Conservation (phyloP, 108 stramenopile genomes). For the Fragilariopsis cylindrus region DNA sequence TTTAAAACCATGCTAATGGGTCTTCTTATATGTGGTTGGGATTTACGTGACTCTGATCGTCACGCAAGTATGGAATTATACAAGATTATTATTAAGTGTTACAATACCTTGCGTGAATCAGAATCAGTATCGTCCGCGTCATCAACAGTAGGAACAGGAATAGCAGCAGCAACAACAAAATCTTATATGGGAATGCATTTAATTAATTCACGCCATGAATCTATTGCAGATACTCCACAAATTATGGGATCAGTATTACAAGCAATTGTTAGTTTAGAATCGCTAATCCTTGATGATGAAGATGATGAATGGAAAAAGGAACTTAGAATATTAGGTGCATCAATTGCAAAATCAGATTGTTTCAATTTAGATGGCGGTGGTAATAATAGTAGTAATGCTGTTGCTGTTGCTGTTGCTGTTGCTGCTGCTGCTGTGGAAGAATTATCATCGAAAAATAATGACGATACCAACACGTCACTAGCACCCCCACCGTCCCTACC, state of each 20-base stretch:
- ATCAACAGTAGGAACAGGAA: not conserved
- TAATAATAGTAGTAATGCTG: no score
- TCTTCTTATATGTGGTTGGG: conserved; percentile 14
- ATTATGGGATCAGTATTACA: conserved; percentile 32
- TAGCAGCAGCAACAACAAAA: not conserved
- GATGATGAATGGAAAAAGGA: conserved; percentile 8
- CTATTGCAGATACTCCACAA: conserved; percentile 14
- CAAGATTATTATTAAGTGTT: conserved; percentile 24
- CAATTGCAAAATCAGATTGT: conserved; percentile 1
- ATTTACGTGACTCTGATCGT: conserved; percentile 18
- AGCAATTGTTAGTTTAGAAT: conserved; percentile 25
- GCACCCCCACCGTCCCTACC: not conserved
- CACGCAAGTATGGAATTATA: conserved; percentile 25
- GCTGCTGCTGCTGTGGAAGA: no score
- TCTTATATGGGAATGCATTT: conserved; percentile 27
- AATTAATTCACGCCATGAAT: conserved; percentile 1
- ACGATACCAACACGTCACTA: not conserved
- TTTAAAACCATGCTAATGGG: conserved; percentile 16
- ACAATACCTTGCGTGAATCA: conserved; percentile 18
- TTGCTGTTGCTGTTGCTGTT: no score
- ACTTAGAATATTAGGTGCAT: not conserved
- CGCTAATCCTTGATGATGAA: not conserved
- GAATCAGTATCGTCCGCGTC: not conserved
- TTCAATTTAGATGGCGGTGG: not conserved
- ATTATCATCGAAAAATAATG: no score